phyloP scores from a whole-genome alignment of 805 yeast species.

The Starmerella asiatica region DNA sequence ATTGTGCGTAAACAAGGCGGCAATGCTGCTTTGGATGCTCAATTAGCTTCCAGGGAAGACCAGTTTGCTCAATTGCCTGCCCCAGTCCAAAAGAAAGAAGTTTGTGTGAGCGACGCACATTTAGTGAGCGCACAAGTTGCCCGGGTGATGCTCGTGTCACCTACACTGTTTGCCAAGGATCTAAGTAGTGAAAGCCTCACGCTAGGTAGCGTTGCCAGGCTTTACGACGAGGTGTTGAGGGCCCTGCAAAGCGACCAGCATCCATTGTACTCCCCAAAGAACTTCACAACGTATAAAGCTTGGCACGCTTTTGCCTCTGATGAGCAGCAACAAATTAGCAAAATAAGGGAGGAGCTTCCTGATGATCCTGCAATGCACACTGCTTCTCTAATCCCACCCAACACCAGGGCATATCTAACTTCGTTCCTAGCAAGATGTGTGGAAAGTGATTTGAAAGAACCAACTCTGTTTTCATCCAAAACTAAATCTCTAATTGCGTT shows the following conservation, averaged over 20 bases:
- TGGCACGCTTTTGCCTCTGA: slow-evolving; percentile 34
- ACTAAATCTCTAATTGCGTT: slow-evolving; percentile 8
- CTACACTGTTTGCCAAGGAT: slow-evolving; percentile 27
- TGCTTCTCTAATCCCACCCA: slow-evolving; percentile 26
- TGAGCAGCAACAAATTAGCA: slow-evolving; percentile 26
- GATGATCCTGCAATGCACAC: not conserved
- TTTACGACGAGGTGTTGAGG: slow-evolving; percentile 8
- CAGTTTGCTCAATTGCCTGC: slow-evolving; percentile 2
- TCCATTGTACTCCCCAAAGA: slow-evolving; percentile 25
- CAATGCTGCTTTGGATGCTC: slow-evolving; percentile 16
- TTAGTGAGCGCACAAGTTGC: slow-evolving; percentile 41
- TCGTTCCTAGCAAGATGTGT: slow-evolving; percentile 34
- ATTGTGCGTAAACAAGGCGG: slow-evolving; percentile 17
- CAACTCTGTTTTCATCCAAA: slow-evolving; percentile 8
- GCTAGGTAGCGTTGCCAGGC: slow-evolving; percentile 2
- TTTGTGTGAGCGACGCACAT: slow-evolving; percentile 24
- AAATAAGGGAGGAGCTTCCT: slow-evolving; percentile 12
- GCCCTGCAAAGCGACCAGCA: slow-evolving; percentile 24
- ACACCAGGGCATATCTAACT: slow-evolving; percentile 32
- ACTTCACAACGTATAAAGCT: slow-evolving; percentile 28
- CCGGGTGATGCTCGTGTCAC: slow-evolving; percentile 38
- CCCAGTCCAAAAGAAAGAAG: slow-evolving; percentile 28
- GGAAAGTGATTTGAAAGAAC: slow-evolving; percentile 18
- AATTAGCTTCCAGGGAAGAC: slow-evolving; percentile 18
- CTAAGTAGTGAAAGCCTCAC: slow-evolving; percentile 5